A percentile compares a stretch with the other conserved stretches of the same genome.
These are phyloP conservation scores for Zostera marina DNA, from an alignment of 116 monocot genomes.

Conservation along the genomic window DNA sequence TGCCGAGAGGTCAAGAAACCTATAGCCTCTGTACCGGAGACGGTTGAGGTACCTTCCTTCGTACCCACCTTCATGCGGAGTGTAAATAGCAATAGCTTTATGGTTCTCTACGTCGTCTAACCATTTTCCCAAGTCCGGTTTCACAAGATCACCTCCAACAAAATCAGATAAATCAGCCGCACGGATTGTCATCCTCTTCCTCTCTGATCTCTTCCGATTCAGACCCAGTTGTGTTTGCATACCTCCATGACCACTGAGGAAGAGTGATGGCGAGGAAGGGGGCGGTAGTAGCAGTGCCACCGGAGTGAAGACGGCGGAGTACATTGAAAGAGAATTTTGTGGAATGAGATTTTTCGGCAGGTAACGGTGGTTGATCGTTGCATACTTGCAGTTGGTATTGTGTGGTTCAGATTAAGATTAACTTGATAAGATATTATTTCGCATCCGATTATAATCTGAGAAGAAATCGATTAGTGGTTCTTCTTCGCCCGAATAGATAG, in stretches of 20 bases:
- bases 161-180: slow-evolving; percentile 28
- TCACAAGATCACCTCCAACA: slow-evolving; percentile 62
- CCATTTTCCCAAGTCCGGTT: slow-evolving; percentile 77
- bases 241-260: too few species aligned
- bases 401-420: too few species aligned
- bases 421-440: too few species aligned
- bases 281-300: too few species aligned
- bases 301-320: too few species aligned
- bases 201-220: too few species aligned
- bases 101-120: slow-evolving; percentile 80
- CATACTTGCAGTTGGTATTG: too few species aligned
- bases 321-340: too few species aligned
- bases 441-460: background rate
- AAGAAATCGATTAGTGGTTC: background rate
- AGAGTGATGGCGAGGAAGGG: too few species aligned
- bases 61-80: slow-evolving; percentile 84
- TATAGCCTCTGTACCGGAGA: slow-evolving; percentile 66
- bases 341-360: too few species aligned
- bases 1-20: slow-evolving; percentile 66
- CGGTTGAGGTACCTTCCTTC: slow-evolving; percentile 78
- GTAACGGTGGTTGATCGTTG: too few species aligned
- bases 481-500: background rate
- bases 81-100: slow-evolving; percentile 72
- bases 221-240: too few species aligned
- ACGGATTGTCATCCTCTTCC: background rate